Evolutionary conservation across 768 basidiomycete species (phyloP).

Genomic region (Phlebiopsis flavidoalba): DNA sequence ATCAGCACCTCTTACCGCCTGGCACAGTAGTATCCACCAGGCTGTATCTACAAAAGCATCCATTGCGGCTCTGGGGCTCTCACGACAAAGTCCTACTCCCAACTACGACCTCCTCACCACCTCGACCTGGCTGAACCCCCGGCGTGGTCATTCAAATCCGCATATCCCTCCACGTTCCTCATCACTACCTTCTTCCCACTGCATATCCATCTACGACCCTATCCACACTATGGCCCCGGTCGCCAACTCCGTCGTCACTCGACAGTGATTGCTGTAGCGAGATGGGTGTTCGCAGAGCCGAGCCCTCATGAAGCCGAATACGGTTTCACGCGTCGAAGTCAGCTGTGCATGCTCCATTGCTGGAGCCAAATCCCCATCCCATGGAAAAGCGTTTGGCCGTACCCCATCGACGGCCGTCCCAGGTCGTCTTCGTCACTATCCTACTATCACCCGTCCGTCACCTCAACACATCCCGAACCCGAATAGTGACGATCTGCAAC

Average conservation of each 20-base stretch:
- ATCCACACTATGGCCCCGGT: slow-evolving; percentile 1
- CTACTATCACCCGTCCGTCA: neutral
- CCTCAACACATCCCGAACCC: neutral
- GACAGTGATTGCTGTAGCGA: slow-evolving; percentile 1
- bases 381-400: no score
- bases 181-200: neutral
- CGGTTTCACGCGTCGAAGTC: neutral
- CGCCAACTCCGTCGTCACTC: neutral
- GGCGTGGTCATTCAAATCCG: neutral
- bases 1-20: neutral
- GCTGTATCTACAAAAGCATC: slow-evolving; percentile 12
- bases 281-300: slow-evolving; percentile 1
- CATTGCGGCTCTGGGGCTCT: slow-evolving; percentile 11
- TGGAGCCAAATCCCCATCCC: neutral
- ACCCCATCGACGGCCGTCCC: neutral
- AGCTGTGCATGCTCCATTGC: neutral
- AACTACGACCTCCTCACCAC: slow-evolving; percentile 2
- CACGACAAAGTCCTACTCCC: slow-evolving; percentile 4
- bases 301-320: slow-evolving; percentile 2
- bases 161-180: slow-evolving; percentile 3
- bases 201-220: neutral
- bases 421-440: neutral
- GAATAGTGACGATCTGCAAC: neutral
- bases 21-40: neutral
- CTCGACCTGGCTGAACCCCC: neutral